Evolutionary conservation across 306 rosid genomes (phyloP), one percentile per base, ranked within the genome.

Genomic region (Abrus precatorius): DNA sequence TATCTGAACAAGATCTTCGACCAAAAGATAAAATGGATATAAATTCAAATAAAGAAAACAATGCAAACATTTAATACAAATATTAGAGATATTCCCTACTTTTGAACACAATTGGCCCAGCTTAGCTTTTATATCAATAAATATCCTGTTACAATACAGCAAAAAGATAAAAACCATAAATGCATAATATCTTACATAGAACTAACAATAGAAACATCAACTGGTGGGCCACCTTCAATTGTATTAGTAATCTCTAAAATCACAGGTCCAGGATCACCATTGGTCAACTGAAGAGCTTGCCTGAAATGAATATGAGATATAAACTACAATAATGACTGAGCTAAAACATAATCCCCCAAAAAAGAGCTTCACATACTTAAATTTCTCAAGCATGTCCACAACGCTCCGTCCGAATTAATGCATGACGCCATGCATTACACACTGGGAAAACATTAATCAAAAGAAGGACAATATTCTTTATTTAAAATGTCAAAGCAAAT

Each of bases 381-480:
- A 91, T 86, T 95, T 95, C 76, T 61, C 97, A 97, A 83, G 99
- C 99, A 86, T 95, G 97, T 63, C 87, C 92, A 29, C 93, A 93
- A 86, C 90, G 97, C 89, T 95, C 99, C 97, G 89, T 95, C 85
- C 93, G 99, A 85, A 95, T 86, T 84, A 95, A 85, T 56, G 97
- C 99, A 85, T 91, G 97, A 55, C 97, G 97, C 99, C 99, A 95
- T 14, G 99, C 99, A 85, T 83, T 93, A 97, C 99, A 95, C 62
- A 95, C 99, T 8, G 99, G 99, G 85, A 95, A 87, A 77, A 90
- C 94, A 85, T 95, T 97, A 89, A 95, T 95, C 99, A 93, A 90
- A 60, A 74, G 69, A 77, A 94, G 61, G 69, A 60, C 44, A 85
- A 32, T 30, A 44, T 63, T 75, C 10, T 74, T 44, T 47, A 13